Percentiles rank a stretch among this genome's conserved stretches.
Evolutionary conservation across 2,329 filamentous ascomycete genomes (phyloP).

Genomic region (Albifimbria verrucaria): DNA sequence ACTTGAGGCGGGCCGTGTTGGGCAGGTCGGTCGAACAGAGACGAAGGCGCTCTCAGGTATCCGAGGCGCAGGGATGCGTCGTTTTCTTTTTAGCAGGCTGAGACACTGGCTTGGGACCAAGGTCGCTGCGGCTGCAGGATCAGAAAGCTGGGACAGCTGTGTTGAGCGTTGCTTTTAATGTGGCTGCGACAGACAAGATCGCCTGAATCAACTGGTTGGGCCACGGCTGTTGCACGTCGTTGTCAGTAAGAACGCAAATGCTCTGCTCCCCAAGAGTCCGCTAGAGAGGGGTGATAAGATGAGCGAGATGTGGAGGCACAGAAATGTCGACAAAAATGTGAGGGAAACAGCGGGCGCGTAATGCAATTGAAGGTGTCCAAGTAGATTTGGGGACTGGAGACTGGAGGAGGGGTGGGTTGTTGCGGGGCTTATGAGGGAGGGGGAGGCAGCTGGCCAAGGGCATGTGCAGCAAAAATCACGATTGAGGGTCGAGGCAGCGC

Average conservation of each 20-base stretch:
- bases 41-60: constrained; percentile 3
- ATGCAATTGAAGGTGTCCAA: background rate
- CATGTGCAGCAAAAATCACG: background rate
- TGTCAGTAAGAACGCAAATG: background rate
- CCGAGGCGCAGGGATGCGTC: background rate
- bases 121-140: background rate
- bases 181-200: background rate
- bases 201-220: background rate
- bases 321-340: background rate
- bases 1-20: constrained; percentile 32
- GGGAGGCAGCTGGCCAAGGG: background rate
- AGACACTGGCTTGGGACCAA: background rate
- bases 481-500: background rate
- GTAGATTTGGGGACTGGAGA: background rate
- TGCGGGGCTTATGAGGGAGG: background rate
- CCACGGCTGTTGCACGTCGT: background rate
- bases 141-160: background rate
- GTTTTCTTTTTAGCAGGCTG: background rate
- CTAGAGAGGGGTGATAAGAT: no score
- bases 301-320: background rate
- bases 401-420: background rate
- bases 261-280: no score
- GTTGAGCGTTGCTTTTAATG: background rate
- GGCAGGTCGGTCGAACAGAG: constrained; percentile 23
- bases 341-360: background rate